These are phyloP conservation scores for Rubroshorea leprosula DNA, from an alignment of 345 rosid genomes.

Conservation along the genomic window DNA sequence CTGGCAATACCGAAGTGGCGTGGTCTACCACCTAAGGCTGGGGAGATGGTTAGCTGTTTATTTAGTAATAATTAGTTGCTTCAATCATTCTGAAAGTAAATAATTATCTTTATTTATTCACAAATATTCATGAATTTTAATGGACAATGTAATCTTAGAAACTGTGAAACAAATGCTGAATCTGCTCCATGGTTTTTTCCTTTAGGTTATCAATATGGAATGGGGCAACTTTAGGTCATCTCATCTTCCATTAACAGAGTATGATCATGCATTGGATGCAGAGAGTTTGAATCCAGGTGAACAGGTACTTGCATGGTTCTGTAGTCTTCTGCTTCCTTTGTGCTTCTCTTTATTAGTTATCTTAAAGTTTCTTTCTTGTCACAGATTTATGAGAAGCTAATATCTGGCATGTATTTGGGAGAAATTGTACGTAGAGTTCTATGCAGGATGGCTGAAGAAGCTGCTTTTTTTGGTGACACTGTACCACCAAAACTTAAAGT, in stretches of 20 bases:
- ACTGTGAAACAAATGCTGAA: background rate
- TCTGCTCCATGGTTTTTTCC: background rate
- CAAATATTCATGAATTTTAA: constrained; percentile 5
- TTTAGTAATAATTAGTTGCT: constrained; percentile 1
- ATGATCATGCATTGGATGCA: constrained; percentile 62
- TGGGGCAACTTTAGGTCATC: constrained; percentile 97
- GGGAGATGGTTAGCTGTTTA: constrained; percentile 68
- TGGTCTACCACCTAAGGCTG: constrained; percentile 70
- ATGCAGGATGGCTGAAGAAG: constrained; percentile 80
- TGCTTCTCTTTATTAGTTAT: background rate
- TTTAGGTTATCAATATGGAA: constrained; percentile 91
- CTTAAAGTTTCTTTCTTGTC: constrained; percentile 5
- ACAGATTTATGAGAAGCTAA: constrained; percentile 85
- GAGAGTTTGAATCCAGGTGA: constrained; percentile 94
- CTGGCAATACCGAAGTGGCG: constrained; percentile 93
- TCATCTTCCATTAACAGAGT: constrained; percentile 79
- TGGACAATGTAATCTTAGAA: background rate
- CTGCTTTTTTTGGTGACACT: constrained; percentile 69
- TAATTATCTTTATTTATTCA: background rate
- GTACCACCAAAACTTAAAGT: constrained; percentile 66
- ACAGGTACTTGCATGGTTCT: constrained; percentile 72
- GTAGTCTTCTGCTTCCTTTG: constrained; percentile 5
- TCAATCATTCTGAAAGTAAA: background rate
- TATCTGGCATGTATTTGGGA: constrained; percentile 98
- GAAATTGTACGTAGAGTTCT: constrained; percentile 85